phyloP scores from a whole-genome alignment of 805 yeast species.

The Maudiozyma turicensis region DNA sequence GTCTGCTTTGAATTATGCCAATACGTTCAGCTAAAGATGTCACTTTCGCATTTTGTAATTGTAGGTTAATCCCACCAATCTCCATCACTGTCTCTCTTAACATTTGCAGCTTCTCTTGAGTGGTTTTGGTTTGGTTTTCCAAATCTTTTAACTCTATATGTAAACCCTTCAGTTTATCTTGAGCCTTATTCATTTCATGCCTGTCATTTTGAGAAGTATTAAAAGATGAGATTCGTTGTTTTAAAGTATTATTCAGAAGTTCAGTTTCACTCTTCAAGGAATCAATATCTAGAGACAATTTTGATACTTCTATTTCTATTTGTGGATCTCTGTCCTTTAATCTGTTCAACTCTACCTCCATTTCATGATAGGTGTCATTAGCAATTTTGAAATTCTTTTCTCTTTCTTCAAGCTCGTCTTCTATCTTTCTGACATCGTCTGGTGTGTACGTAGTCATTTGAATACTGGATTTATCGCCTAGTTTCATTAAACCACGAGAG shows the following conservation, averaged over 20 bases:
- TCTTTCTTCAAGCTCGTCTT: conserved; percentile 39
- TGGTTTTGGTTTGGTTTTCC: conserved; percentile 41
- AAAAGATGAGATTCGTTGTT: conserved; percentile 25
- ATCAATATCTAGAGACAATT: conserved; percentile 53
- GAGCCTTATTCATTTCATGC: conserved; percentile 19
- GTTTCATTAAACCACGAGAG: conserved; percentile 66
- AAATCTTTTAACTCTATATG: conserved; percentile 37
- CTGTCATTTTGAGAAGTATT: conserved; percentile 22
- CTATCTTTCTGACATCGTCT: conserved; percentile 47
- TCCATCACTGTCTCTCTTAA: conserved; percentile 76
- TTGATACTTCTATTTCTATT: conserved; percentile 51
- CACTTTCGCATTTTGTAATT: conserved; percentile 72
- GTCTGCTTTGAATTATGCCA: conserved; percentile 47
- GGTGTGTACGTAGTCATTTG: conserved; percentile 30
- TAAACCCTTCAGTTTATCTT: conserved; percentile 23
- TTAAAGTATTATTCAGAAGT: conserved; percentile 36
- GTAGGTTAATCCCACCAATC: conserved; percentile 81
- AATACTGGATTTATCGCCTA: neutral
- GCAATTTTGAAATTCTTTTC: conserved; percentile 47
- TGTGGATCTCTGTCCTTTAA: conserved; percentile 62
- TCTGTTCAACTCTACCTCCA: conserved; percentile 48
- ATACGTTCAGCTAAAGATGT: conserved; percentile 62
- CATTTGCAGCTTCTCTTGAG: conserved; percentile 43
- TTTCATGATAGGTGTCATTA: conserved; percentile 43
- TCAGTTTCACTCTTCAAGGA: conserved; percentile 45